Conservation (phyloP, 768 basidiomycete genomes). For the Clitopilus passeckerianus region DNA sequence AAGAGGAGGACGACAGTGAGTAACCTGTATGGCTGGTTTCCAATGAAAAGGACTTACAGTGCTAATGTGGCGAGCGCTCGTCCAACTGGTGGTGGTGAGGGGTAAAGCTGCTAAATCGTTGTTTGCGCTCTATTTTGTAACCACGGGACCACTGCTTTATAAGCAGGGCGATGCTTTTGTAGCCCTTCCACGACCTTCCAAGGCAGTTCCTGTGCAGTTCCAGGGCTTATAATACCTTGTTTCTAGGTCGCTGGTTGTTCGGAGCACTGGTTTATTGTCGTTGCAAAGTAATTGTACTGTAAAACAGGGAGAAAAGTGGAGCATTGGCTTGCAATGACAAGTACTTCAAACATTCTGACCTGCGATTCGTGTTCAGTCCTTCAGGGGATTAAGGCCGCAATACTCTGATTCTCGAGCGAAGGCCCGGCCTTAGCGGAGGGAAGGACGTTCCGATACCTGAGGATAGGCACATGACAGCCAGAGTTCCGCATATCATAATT, state of each 20-base stretch:
- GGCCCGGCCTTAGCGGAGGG: too few relatives aligned
- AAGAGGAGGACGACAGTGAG: constrained; percentile 13
- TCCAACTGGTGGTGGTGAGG: constrained; percentile 43
- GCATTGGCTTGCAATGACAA: too few relatives aligned
- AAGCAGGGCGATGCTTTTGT: constrained; percentile 22
- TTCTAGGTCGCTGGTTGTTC: constrained; percentile 8
- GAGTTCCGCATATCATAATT: too few relatives aligned
- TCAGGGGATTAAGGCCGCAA: too few relatives aligned
- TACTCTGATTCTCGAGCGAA: too few relatives aligned
- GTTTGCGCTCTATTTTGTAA: constrained; percentile 46
- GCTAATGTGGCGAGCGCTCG: constrained; percentile 20
- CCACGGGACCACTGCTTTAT: constrained; percentile 30
- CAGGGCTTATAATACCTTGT: constrained; percentile 4
- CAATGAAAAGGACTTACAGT: constrained; percentile 24
- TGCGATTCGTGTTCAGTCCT: too few relatives aligned
- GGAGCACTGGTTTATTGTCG: not conserved
- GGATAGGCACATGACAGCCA: too few relatives aligned
- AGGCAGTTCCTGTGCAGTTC: constrained; percentile 3
- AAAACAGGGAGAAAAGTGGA: too few relatives aligned
- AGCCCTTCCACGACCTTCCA: constrained; percentile 9
- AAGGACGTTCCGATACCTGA: too few relatives aligned
- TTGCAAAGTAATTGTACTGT: too few relatives aligned
- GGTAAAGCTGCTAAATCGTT: constrained; percentile 37
- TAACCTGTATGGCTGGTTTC: not conserved
- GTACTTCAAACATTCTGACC: too few relatives aligned